Conservation (phyloP, 306 rosid genomes). For the Quercus agrifolia region DNA sequence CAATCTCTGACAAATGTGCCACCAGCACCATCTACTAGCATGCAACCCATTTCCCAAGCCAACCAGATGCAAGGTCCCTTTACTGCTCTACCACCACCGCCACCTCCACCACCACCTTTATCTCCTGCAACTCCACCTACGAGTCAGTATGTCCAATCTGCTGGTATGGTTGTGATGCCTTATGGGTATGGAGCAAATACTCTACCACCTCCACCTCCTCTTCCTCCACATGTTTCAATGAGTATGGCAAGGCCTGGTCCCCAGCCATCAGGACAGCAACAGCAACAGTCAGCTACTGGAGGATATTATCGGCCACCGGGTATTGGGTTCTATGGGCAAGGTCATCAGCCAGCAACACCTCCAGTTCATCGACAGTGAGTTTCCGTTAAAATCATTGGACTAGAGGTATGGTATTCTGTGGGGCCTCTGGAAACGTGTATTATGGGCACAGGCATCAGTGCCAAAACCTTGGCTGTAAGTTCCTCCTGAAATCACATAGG, state of each 20-base stretch:
- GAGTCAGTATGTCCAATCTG: constrained; percentile 59
- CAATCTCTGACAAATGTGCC: constrained; percentile 37
- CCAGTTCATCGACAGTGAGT: constrained; percentile 77
- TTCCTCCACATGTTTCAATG: constrained; percentile 62
- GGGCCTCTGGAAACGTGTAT: neutral
- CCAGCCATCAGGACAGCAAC: constrained; percentile 55
- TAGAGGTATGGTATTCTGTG: neutral
- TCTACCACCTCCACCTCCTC: constrained; percentile 80
- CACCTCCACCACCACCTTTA: constrained; percentile 34
- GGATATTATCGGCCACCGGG: constrained; percentile 75
- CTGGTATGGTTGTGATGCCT: constrained; percentile 58
- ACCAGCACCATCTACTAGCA: constrained; percentile 32
- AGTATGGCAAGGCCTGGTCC: constrained; percentile 54
- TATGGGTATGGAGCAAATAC: constrained; percentile 56
- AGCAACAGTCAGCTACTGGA: constrained; percentile 50
- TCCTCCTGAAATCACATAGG: constrained; percentile 29
- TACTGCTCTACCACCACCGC: constrained; percentile 44
- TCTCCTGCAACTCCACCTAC: constrained; percentile 46
- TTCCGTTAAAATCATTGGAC: neutral
- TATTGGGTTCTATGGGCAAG: constrained; percentile 75
- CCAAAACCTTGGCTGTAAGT: constrained; percentile 19
- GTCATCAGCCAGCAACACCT: constrained; percentile 59
- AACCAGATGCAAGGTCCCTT: constrained; percentile 55
- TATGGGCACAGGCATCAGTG: constrained; percentile 16
- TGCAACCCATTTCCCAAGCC: constrained; percentile 50